Conservation (phyloP, 371 early-diverging fungal species). For the Smittium mucronatum region DNA sequence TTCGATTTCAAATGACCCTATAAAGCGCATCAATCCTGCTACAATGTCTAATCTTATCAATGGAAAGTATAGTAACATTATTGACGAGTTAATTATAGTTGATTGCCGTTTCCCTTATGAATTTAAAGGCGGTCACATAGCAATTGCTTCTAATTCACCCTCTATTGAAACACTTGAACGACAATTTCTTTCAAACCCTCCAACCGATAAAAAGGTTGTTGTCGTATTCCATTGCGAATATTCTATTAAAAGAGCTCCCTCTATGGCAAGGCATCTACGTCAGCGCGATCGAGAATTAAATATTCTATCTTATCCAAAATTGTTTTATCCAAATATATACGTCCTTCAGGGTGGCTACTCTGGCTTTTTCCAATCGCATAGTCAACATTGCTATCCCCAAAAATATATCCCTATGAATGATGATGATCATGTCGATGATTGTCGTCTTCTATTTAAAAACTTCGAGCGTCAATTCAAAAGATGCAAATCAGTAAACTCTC, state of each 20-base stretch:
- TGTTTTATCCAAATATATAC: slow-evolving; percentile 77
- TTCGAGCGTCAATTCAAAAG: slow-evolving; percentile 35
- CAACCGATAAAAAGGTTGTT: slow-evolving; percentile 30
- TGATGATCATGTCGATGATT: slow-evolving; percentile 28
- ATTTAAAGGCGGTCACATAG: slow-evolving; percentile 78
- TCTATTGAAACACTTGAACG: slow-evolving; percentile 37
- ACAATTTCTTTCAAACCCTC: slow-evolving; percentile 27
- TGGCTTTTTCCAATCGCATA: slow-evolving; percentile 43
- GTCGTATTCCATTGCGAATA: slow-evolving; percentile 90
- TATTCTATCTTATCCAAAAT: slow-evolving; percentile 50
- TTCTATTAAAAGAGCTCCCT: slow-evolving; percentile 69
- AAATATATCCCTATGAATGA: slow-evolving; percentile 58
- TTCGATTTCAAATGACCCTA: slow-evolving; percentile 26
- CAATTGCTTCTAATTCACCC: slow-evolving; percentile 52
- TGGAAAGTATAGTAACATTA: slow-evolving; percentile 32
- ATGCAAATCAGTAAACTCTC: slow-evolving; percentile 21
- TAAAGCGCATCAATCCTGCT: slow-evolving; percentile 29
- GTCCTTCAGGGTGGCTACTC: slow-evolving; percentile 83
- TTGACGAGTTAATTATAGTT: slow-evolving; percentile 46
- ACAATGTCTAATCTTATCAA: slow-evolving; percentile 34
- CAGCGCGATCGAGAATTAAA: slow-evolving; percentile 62
- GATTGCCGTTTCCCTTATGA: slow-evolving; percentile 86
- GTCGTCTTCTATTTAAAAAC: slow-evolving; percentile 27
- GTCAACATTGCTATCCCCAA: slow-evolving; percentile 45
- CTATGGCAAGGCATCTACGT: slow-evolving; percentile 64